A percentile compares a stretch with the other conserved stretches of the same genome.
Evolutionary conservation across 2,329 filamentous ascomycete genomes (phyloP).

Genomic region (Chrysoporthe deuterocubensis): DNA sequence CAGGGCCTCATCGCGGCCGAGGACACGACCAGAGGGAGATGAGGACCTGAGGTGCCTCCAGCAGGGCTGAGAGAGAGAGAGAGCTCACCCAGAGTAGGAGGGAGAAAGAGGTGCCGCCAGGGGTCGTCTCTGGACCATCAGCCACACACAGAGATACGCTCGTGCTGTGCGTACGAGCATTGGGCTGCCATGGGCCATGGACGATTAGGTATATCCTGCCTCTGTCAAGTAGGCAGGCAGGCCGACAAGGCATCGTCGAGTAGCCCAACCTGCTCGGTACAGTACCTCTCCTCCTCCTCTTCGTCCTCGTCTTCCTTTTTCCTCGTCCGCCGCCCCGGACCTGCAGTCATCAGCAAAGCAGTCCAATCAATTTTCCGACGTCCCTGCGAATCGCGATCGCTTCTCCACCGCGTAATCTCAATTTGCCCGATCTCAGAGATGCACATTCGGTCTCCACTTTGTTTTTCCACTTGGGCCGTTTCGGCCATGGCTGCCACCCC

Average conservation of each 20-base stretch:
- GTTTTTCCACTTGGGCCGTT: constrained; percentile 8
- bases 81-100: no score
- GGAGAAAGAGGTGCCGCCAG: no score
- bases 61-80: no score
- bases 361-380: constrained; percentile 7
- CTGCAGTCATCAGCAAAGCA: constrained; percentile 3
- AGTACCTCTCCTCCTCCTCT: no score
- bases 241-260: no score
- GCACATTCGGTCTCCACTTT: background rate
- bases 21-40: no score
- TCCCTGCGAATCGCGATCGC: constrained; percentile 7
- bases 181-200: background rate
- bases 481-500: background rate
- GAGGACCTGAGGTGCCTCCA: no score
- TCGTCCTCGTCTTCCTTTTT: background rate
- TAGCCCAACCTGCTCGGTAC: no score
- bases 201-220: background rate
- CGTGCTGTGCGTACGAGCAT: background rate
- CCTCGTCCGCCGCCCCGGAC: background rate
- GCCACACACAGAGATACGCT: background rate
- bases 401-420: constrained; percentile 1
- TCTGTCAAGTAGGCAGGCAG: background rate
- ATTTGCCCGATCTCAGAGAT: constrained; percentile 1
- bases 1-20: background rate
- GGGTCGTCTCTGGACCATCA: no score